Evolutionary conservation across 306 rosid genomes (phyloP).

Genomic region (Gastrolobium villosum): DNA sequence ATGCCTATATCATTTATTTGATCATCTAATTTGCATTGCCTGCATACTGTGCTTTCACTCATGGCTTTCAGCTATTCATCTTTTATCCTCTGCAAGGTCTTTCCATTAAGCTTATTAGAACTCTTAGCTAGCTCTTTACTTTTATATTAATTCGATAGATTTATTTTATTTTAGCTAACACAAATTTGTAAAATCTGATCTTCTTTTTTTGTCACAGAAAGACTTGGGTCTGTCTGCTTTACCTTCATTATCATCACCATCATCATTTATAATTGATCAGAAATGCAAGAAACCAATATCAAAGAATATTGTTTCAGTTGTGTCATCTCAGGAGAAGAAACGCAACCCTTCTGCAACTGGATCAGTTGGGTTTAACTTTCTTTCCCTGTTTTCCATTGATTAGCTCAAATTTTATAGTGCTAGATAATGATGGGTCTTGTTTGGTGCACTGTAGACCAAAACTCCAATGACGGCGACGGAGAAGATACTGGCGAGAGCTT

Average conservation of each 20-base stretch:
- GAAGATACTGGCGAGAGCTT: conserved; percentile 80
- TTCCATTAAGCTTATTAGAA: not conserved
- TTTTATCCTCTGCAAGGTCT: conserved; percentile 46
- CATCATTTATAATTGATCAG: conserved; percentile 38
- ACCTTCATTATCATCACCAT: conserved; percentile 40
- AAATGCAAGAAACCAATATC: conserved; percentile 55
- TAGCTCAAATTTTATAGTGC: not conserved
- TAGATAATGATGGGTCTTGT: not conserved
- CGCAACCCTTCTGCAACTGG: conserved; percentile 74
- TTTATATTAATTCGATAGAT: not conserved
- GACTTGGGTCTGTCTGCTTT: conserved; percentile 55
- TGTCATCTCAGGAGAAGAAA: conserved; percentile 65
- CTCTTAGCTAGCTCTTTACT: not conserved
- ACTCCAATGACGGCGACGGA: conserved; percentile 81
- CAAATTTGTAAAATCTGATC: conserved; percentile 3
- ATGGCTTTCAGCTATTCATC: conserved; percentile 48
- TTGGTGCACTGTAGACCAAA: conserved; percentile 58
- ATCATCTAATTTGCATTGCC: conserved; percentile 5
- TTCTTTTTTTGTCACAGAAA: conserved; percentile 50
- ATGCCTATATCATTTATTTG: not conserved
- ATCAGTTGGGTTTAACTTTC: conserved; percentile 49
- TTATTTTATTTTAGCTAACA: not conserved
- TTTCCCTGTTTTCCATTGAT: not conserved
- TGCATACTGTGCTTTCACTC: conserved; percentile 18
- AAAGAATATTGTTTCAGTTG: conserved; percentile 65